Conservation (phyloP, 2,329 filamentous ascomycete genomes). For the Fusarium sp. region DNA sequence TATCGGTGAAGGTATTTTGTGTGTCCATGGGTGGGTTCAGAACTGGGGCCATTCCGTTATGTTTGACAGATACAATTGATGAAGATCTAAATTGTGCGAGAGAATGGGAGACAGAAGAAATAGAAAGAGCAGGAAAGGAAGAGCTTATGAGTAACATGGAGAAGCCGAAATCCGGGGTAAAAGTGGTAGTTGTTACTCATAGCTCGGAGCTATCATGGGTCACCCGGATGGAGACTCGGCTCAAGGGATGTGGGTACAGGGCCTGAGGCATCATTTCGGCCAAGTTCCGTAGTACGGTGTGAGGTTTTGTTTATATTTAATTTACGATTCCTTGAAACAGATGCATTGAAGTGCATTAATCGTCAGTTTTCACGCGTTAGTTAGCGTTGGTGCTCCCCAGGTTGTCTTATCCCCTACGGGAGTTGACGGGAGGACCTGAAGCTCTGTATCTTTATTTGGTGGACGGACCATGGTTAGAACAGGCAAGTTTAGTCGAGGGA, state of each 20-base stretch:
- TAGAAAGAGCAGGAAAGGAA: neutral
- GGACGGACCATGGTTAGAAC: constrained; percentile 2
- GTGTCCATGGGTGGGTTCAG: constrained; percentile 18
- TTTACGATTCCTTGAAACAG: neutral
- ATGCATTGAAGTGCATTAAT: constrained; percentile 16
- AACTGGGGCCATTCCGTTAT: constrained; percentile 26
- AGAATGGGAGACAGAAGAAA: neutral
- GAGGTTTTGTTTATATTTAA: constrained; percentile 8
- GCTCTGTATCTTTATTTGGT: constrained; percentile 8
- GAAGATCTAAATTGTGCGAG: constrained; percentile 1
- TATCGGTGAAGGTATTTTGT: constrained; percentile 19
- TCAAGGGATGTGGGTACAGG: constrained; percentile 32
- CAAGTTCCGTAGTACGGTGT: constrained; percentile 36
- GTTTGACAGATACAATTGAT: neutral
- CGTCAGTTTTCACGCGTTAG: constrained; percentile 12
- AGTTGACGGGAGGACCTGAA: constrained; percentile 14
- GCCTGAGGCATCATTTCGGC: constrained; percentile 39
- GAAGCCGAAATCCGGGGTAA: constrained; percentile 35
- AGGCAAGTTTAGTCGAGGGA: constrained; percentile 24
- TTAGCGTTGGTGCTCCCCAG: neutral
- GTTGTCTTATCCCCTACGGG: neutral
- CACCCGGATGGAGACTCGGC: constrained; percentile 20
- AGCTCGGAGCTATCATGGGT: constrained; percentile 22
- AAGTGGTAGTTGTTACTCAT: constrained; percentile 33
- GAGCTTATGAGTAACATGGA: constrained; percentile 25